Evolutionary conservation across 108 stramenopile species (phyloP).

Genomic region (Epithemia pelagica): DNA sequence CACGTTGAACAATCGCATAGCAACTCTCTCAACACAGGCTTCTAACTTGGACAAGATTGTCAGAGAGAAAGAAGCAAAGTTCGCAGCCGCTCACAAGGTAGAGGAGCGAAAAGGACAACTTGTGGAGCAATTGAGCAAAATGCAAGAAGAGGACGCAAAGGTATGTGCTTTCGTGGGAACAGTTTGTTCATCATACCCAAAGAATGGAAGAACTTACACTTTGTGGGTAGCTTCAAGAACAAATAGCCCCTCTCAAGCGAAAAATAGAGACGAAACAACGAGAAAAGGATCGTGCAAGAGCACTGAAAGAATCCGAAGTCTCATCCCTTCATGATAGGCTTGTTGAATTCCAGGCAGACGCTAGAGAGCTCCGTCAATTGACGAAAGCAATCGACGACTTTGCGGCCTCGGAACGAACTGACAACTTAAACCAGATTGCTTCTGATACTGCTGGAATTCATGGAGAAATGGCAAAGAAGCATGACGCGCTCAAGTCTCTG

Average conservation of each 20-base stretch:
- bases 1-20: constrained; percentile 38
- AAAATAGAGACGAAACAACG: constrained; percentile 35
- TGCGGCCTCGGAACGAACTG: constrained; percentile 14
- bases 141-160: constrained; percentile 31
- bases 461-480: constrained; percentile 28
- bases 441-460: constrained; percentile 18
- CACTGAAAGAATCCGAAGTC: constrained; percentile 7
- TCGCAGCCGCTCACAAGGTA: constrained; percentile 46
- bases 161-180: neutral
- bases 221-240: constrained; percentile 28
- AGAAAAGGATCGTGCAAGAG: constrained; percentile 25
- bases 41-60: constrained; percentile 41
- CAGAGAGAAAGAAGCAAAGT: constrained; percentile 56
- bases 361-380: constrained; percentile 22
- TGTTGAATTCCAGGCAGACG: constrained; percentile 31
- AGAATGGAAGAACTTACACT: neutral
- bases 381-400: constrained; percentile 27
- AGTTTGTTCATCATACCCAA: neutral
- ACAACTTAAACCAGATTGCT: constrained; percentile 29
- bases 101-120: constrained; percentile 41
- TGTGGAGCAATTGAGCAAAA: constrained; percentile 29
- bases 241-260: constrained; percentile 39
- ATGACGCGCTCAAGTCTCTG: constrained; percentile 39
- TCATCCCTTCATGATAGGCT: constrained; percentile 14
- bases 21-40: constrained; percentile 6